Conservation (phyloP, 805 yeast genomes). For the Danielia oregonensis region DNA sequence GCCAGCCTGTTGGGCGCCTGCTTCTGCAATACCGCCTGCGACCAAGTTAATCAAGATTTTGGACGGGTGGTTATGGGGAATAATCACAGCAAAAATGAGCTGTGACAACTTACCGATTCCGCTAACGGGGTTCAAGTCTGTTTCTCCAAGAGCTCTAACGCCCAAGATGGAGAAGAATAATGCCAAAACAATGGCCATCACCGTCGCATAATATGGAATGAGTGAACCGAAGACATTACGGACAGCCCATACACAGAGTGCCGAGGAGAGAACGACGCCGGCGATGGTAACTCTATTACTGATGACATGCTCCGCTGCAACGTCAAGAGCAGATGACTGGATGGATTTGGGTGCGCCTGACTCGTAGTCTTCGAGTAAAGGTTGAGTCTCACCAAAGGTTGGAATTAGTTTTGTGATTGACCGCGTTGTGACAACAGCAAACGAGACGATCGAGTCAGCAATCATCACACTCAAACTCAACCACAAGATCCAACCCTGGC, state of each 20-base stretch:
- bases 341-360: background rate
- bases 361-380: background rate
- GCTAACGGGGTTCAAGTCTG: slow-evolving; percentile 94
- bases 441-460: slow-evolving; percentile 81
- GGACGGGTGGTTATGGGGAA: slow-evolving; percentile 74
- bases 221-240: slow-evolving; percentile 64
- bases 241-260: slow-evolving; percentile 64
- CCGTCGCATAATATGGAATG: slow-evolving; percentile 68
- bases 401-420: slow-evolving; percentile 28
- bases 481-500: slow-evolving; percentile 98
- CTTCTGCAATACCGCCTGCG: slow-evolving; percentile 97
- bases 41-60: slow-evolving; percentile 79
- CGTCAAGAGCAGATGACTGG: slow-evolving; percentile 8
- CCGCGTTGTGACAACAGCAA: slow-evolving; percentile 54
- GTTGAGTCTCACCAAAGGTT: slow-evolving; percentile 2
- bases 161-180: slow-evolving; percentile 79
- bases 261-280: slow-evolving; percentile 65
- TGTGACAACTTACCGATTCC: slow-evolving; percentile 96
- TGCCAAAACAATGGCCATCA: slow-evolving; percentile 70
- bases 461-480: slow-evolving; percentile 90
- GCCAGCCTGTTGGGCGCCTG: slow-evolving; percentile 99
- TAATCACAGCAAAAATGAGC: slow-evolving; percentile 74
- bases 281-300: slow-evolving; percentile 43
- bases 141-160: slow-evolving; percentile 92
- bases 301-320: slow-evolving; percentile 40